These are phyloP conservation scores for Pythium sp. DNA, from an alignment of 352 stramenopile genomes.

Conservation along the genomic window DNA sequence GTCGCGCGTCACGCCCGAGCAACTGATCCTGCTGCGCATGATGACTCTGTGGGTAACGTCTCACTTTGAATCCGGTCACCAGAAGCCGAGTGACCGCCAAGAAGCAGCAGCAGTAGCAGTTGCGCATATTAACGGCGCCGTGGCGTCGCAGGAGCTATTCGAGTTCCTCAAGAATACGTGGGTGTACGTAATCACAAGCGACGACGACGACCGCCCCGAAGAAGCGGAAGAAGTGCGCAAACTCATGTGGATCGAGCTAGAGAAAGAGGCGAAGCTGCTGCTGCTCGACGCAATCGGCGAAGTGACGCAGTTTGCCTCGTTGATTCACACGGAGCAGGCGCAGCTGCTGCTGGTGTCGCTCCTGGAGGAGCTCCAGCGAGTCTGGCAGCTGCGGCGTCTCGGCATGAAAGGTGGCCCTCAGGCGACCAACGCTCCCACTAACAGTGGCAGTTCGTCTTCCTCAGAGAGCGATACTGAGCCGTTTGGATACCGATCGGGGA, in stretches of 20 bases:
- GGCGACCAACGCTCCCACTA: slow-evolving; percentile 20
- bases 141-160: slow-evolving; percentile 22
- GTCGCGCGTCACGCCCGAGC: slow-evolving; percentile 77
- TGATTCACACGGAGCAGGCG: slow-evolving; percentile 5
- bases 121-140: slow-evolving; percentile 1
- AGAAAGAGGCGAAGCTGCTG: slow-evolving; percentile 76
- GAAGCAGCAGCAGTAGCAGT: slow-evolving; percentile 11
- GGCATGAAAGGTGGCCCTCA: not conserved
- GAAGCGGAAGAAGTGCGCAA: slow-evolving; percentile 60
- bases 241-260: slow-evolving; percentile 69
- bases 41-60: slow-evolving; percentile 61
- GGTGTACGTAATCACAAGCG: slow-evolving; percentile 37
- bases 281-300: slow-evolving; percentile 70
- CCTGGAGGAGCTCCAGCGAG: slow-evolving; percentile 52
- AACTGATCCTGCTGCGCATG: slow-evolving; percentile 79
- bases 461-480: slow-evolving; percentile 30
- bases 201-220: slow-evolving; percentile 55
- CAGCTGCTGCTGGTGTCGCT: slow-evolving; percentile 38
- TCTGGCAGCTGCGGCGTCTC: slow-evolving; percentile 48
- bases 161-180: slow-evolving; percentile 60
- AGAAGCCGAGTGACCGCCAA: slow-evolving; percentile 12
- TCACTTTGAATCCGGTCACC: not conserved
- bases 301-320: slow-evolving; percentile 29
- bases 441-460: not conserved
- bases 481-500: slow-evolving; percentile 66